phyloP scores from a whole-genome alignment of 1,139 yeast genomes.

The Magnusiomyces fungicola region DNA sequence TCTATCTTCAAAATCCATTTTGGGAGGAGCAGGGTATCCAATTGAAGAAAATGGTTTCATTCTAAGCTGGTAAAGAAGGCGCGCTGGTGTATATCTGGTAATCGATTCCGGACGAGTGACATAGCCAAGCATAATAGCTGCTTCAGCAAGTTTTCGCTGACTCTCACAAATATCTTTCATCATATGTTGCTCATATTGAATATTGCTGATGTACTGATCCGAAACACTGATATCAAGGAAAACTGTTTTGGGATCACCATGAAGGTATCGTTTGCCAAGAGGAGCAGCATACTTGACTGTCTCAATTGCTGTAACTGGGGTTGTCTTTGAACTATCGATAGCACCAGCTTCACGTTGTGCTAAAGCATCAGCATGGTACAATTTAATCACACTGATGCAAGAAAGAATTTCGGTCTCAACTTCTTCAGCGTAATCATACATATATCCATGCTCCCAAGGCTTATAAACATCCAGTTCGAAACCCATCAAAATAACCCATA shows the following conservation, averaged over 20 bases:
- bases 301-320: not conserved
- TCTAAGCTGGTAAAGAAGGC: conserved; percentile 54
- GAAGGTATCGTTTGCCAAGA: not conserved
- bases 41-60: conserved; percentile 79
- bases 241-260: conserved; percentile 2
- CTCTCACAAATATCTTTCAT: conserved; percentile 32
- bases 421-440: conserved; percentile 59
- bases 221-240: conserved; percentile 1
- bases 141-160: conserved; percentile 36
- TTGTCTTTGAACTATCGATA: not conserved
- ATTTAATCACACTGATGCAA: not conserved
- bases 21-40: conserved; percentile 54
- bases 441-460: conserved; percentile 58
- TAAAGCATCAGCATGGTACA: not conserved
- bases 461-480: conserved; percentile 71
- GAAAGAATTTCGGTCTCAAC: not conserved
- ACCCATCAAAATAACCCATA: conserved; percentile 64
- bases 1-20: not conserved
- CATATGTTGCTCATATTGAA: conserved; percentile 1
- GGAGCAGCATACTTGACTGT: not conserved
- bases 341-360: not conserved
- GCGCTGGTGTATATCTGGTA: conserved; percentile 39
- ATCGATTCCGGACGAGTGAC: conserved; percentile 25
- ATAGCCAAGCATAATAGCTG: conserved; percentile 34
- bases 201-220: not conserved